Conservation (phyloP, 2,329 filamentous ascomycete species). For the Calonectria montana region DNA sequence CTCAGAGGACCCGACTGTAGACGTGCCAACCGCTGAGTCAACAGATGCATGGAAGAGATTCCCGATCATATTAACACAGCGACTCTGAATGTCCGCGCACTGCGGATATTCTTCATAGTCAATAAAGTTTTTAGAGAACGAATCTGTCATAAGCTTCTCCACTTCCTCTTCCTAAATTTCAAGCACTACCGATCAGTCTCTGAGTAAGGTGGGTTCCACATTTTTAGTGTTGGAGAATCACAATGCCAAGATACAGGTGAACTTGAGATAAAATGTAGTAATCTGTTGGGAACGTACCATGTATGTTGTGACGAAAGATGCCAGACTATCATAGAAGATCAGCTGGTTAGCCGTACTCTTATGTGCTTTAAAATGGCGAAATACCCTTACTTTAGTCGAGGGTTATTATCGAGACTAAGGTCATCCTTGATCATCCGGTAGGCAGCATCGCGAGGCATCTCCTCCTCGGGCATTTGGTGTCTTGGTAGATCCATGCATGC, state of each 20-base stretch:
- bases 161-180: conserved; percentile 83
- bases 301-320: conserved; percentile 95
- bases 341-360: conserved; percentile 2
- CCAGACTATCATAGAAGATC: conserved; percentile 68
- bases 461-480: conserved; percentile 86
- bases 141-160: conserved; percentile 94
- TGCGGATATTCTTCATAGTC: conserved; percentile 89
- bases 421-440: conserved; percentile 98
- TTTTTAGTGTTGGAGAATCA: background rate
- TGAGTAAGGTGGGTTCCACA: no score
- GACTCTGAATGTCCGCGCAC: conserved; percentile 88
- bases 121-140: conserved; percentile 95
- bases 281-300: conserved; percentile 71
- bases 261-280: background rate
- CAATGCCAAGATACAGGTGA: background rate
- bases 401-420: conserved; percentile 89
- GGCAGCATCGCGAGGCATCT: conserved; percentile 92
- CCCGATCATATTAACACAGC: conserved; percentile 91
- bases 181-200: conserved; percentile 10
- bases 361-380: background rate
- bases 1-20: conserved; percentile 89
- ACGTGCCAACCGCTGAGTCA: conserved; percentile 82
- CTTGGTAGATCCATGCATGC: conserved; percentile 83
- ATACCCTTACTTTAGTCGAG: conserved; percentile 78
- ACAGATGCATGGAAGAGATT: conserved; percentile 86